Evolutionary conservation across 495 filamentous ascomycete species (phyloP).

Genomic region (Aspergillus conjunctus): DNA sequence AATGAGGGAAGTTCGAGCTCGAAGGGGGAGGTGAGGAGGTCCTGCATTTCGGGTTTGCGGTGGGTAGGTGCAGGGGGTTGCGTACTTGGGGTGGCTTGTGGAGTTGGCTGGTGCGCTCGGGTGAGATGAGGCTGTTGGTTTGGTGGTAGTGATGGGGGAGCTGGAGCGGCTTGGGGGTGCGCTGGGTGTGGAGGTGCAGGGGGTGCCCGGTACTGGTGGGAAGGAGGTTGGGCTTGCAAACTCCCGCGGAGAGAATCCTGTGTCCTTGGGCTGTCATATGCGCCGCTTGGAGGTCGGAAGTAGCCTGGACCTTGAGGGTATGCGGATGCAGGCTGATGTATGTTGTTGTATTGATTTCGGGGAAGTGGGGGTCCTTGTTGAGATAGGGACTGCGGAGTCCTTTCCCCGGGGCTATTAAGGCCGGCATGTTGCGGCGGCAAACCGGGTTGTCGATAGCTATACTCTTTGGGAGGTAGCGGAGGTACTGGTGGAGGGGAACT

Average conservation of each 20-base stretch:
- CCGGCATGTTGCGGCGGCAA: slow-evolving; percentile 15
- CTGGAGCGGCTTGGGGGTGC: slow-evolving; percentile 16
- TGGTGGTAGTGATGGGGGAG: slow-evolving; percentile 18
- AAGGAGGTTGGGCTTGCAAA: slow-evolving; percentile 27
- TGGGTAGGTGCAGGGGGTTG: slow-evolving; percentile 20
- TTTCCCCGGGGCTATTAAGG: slow-evolving; percentile 15
- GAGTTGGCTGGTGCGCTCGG: background rate
- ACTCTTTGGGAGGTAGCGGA: slow-evolving; percentile 45
- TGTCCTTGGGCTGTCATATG: slow-evolving; percentile 14
- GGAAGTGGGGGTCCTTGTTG: slow-evolving; percentile 6
- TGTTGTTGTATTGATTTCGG: slow-evolving; percentile 17
- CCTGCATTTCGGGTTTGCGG: slow-evolving; percentile 56
- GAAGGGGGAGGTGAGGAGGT: slow-evolving; percentile 72
- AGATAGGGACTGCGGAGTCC: slow-evolving; percentile 24
- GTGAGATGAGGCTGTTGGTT: slow-evolving; percentile 7
- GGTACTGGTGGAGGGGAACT: slow-evolving; percentile 40
- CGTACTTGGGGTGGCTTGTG: slow-evolving; percentile 14
- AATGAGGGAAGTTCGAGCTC: slow-evolving; percentile 63
- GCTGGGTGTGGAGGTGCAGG: slow-evolving; percentile 16
- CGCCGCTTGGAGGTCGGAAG: slow-evolving; percentile 19
- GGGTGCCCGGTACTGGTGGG: slow-evolving; percentile 23
- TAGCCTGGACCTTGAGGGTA: slow-evolving; percentile 21
- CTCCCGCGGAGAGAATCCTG: slow-evolving; percentile 14
- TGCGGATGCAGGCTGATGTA: slow-evolving; percentile 21
- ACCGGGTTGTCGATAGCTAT: slow-evolving; percentile 26